Evolutionary conservation across 352 stramenopile genomes (phyloP).

Genomic region (Phytophthora citrophthora): DNA sequence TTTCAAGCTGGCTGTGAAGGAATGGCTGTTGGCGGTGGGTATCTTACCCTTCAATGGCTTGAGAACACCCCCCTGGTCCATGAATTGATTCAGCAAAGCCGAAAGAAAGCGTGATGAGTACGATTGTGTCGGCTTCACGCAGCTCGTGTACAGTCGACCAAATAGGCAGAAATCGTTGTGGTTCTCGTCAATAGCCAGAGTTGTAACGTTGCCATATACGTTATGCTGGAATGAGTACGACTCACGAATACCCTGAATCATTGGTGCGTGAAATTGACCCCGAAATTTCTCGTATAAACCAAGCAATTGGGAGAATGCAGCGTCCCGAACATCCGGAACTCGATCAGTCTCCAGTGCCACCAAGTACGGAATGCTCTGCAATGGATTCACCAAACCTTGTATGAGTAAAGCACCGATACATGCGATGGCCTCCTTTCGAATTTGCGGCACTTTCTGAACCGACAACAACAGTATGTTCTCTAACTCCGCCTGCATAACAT

Average conservation of each 20-base stretch:
- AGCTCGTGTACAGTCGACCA: conserved; percentile 72
- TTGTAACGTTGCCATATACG: conserved; percentile 53
- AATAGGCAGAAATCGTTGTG: conserved; percentile 77
- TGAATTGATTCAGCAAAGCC: conserved; percentile 78
- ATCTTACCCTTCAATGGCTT: conserved; percentile 30
- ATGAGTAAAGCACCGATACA: conserved; percentile 75
- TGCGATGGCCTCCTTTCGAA: conserved; percentile 72
- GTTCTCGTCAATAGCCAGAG: conserved; percentile 70
- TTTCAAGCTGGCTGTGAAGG: conserved; percentile 40
- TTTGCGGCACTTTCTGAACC: conserved; percentile 57
- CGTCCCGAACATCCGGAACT: conserved; percentile 64
- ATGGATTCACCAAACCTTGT: conserved; percentile 79
- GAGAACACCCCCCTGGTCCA: conserved; percentile 54
- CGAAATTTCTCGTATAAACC: conserved; percentile 67
- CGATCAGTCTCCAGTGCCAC: conserved; percentile 85
- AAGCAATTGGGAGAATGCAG: conserved; percentile 70
- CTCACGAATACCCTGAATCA: conserved; percentile 64
- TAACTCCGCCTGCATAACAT: conserved; percentile 88
- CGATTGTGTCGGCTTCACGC: conserved; percentile 49
- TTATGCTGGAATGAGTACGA: conserved; percentile 76
- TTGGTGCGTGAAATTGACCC: conserved; percentile 53
- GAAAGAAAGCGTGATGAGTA: conserved; percentile 68
- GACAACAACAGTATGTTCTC: conserved; percentile 62
- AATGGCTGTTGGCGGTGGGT: conserved; percentile 6
- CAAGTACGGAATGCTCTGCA: conserved; percentile 79